Percentiles rank a stretch among this genome's conserved stretches.
These are phyloP conservation scores for Spergularia bocconei DNA, from an alignment of 148 eudicot species.

Conservation along the genomic window DNA sequence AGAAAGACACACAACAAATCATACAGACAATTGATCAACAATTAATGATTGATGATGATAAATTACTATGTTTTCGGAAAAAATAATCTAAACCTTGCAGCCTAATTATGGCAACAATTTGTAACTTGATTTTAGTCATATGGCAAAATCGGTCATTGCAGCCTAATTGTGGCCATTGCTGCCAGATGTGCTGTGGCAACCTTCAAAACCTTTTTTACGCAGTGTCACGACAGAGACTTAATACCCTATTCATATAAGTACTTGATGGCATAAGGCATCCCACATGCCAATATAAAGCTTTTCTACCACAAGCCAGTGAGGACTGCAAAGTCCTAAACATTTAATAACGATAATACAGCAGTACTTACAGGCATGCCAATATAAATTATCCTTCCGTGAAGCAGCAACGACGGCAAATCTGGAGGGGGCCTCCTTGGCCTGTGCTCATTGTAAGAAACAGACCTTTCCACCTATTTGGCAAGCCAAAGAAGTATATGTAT, in stretches of 20 bases:
- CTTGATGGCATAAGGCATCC: neutral
- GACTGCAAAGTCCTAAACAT: neutral
- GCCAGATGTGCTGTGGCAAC: no score
- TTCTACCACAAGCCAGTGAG: neutral
- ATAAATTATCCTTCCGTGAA: constrained; percentile 71
- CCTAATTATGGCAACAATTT: no score
- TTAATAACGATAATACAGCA: no score
- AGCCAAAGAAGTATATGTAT: constrained; percentile 6
- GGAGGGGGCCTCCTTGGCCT: constrained; percentile 84
- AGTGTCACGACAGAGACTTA: no score
- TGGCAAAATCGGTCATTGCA: no score
- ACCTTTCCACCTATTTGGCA: constrained; percentile 57
- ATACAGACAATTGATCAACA: no score
- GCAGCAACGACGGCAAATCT: constrained; percentile 70
- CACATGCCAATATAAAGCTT: neutral
- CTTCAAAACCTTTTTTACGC: no score
- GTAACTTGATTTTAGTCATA: no score
- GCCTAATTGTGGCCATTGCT: no score
- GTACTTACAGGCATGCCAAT: constrained; percentile 83
- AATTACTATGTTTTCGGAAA: neutral
- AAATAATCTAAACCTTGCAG: no score
- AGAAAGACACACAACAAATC: no score
- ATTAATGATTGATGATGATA: no score
- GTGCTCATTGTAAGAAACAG: constrained; percentile 61
- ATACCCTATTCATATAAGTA: neutral